Percentiles rank a stretch among this genome's conserved stretches.
Conservation (phyloP, 306 rosid species). For the Cajanus cajan region DNA sequence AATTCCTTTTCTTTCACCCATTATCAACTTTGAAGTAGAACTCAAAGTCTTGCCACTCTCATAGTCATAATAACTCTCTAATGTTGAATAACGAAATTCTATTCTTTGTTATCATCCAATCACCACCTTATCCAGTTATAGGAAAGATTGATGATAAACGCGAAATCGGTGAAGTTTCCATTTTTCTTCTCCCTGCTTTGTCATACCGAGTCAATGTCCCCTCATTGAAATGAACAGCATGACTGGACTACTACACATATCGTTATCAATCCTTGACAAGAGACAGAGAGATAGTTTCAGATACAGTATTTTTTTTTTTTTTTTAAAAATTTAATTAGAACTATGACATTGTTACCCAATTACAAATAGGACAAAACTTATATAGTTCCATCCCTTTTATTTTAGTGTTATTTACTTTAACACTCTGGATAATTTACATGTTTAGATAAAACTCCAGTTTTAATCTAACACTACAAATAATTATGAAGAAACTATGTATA, state of each 20-base stretch:
- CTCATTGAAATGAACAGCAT: background rate
- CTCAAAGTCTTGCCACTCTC: background rate
- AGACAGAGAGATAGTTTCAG: background rate
- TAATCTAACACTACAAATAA: too few species aligned
- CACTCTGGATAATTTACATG: too few species aligned
- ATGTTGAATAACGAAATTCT: background rate
- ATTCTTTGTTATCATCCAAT: background rate
- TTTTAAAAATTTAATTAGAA: background rate
- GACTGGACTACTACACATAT: background rate
- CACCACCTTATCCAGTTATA: slow-evolving; percentile 5
- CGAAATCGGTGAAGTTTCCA: background rate
- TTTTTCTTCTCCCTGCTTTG: background rate
- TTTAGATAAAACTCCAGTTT: too few species aligned
- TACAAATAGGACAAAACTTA: too few species aligned
- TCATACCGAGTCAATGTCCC: background rate
- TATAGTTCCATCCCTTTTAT: too few species aligned
- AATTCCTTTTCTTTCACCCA: background rate
- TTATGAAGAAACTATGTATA: too few species aligned
- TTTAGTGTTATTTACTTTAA: too few species aligned
- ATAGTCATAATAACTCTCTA: background rate
- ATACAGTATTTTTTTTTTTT: background rate
- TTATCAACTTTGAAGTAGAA: background rate
- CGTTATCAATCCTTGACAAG: background rate
- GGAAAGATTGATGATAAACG: background rate
- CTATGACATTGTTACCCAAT: too few species aligned